Evolutionary conservation across 768 basidiomycete genomes (phyloP).

Genomic region (Pulveroboletus sp.): DNA sequence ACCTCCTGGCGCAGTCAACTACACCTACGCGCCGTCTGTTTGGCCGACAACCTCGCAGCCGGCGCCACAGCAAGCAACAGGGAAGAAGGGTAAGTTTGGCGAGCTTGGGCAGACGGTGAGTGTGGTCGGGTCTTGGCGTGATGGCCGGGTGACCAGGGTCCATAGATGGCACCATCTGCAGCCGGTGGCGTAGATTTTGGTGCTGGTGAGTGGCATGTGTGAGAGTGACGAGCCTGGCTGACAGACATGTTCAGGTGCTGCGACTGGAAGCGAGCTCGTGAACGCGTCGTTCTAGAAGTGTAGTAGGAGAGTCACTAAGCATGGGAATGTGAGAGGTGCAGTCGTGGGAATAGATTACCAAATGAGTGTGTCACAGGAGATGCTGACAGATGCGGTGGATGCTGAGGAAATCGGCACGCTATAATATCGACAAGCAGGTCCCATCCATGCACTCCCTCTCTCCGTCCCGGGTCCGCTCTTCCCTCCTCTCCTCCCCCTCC

Average conservation of each 20-base stretch:
- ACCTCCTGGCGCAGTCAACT: no score
- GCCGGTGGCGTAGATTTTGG: slow-evolving; percentile 46
- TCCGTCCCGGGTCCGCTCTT: background rate
- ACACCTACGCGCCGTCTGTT: no score
- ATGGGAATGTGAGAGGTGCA: slow-evolving; percentile 15
- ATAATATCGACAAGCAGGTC: slow-evolving; percentile 21
- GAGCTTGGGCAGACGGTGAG: slow-evolving; percentile 37
- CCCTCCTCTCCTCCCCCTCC: background rate
- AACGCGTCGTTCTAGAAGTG: slow-evolving; percentile 42
- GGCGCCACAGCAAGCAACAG: slow-evolving; percentile 26
- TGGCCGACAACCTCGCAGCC: slow-evolving; percentile 34
- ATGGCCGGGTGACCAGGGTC: background rate
- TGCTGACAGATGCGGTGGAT: slow-evolving; percentile 31
- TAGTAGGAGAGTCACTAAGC: slow-evolving; percentile 12
- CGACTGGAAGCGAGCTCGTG: slow-evolving; percentile 41
- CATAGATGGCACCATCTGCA: slow-evolving; percentile 30
- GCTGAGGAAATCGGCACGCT: slow-evolving; percentile 25
- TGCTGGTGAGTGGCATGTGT: slow-evolving; percentile 29
- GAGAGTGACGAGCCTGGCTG: background rate
- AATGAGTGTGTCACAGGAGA: slow-evolving; percentile 13
- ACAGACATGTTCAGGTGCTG: slow-evolving; percentile 33
- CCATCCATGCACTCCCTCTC: slow-evolving; percentile 22
- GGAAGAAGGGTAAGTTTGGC: slow-evolving; percentile 37
- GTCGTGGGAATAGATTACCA: slow-evolving; percentile 22
- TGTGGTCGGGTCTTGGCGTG: background rate